Evolutionary conservation across 208 protist genomes (phyloP).

Genomic region (Blastocrithidia nonstop): DNA sequence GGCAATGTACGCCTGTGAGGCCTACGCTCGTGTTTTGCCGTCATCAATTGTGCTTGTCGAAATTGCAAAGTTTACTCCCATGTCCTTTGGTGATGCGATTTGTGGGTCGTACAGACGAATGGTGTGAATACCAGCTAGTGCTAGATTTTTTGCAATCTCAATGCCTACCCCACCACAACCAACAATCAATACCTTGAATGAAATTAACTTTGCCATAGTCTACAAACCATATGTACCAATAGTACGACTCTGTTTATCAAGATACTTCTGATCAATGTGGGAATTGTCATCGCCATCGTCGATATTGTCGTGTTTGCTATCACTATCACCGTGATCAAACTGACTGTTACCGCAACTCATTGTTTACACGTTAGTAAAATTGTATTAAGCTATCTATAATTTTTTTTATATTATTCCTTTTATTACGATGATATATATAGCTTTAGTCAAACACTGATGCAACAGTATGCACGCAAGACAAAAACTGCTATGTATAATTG

Average conservation of each 20-base stretch:
- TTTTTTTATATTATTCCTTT: constrained; percentile 2
- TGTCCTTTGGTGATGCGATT: constrained; percentile 23
- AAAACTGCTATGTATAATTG: too few species aligned
- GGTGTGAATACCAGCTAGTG: constrained; percentile 71
- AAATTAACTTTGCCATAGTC: constrained; percentile 83
- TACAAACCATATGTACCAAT: constrained; percentile 86
- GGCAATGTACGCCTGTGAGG: constrained; percentile 37
- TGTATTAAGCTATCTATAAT: not conserved
- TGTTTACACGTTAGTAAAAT: not conserved
- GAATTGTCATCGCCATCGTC: constrained; percentile 8
- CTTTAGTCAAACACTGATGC: not conserved
- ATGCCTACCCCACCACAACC: constrained; percentile 82
- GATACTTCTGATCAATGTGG: constrained; percentile 62
- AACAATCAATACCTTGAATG: constrained; percentile 83
- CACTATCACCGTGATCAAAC: not conserved
- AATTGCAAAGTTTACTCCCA: constrained; percentile 86
- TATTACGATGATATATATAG: not conserved
- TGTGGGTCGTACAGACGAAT: constrained; percentile 72
- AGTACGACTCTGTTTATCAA: constrained; percentile 86
- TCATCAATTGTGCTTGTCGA: constrained; percentile 30
- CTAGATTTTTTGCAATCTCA: constrained; percentile 87
- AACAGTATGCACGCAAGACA: not conserved
- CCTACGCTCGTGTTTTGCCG: constrained; percentile 38
- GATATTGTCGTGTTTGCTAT: not conserved
- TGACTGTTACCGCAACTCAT: not conserved